A percentile compares a stretch with the other conserved stretches of the same genome.
Conservation (phyloP, 2,329 filamentous ascomycete species). For the Penicillium sp. region DNA sequence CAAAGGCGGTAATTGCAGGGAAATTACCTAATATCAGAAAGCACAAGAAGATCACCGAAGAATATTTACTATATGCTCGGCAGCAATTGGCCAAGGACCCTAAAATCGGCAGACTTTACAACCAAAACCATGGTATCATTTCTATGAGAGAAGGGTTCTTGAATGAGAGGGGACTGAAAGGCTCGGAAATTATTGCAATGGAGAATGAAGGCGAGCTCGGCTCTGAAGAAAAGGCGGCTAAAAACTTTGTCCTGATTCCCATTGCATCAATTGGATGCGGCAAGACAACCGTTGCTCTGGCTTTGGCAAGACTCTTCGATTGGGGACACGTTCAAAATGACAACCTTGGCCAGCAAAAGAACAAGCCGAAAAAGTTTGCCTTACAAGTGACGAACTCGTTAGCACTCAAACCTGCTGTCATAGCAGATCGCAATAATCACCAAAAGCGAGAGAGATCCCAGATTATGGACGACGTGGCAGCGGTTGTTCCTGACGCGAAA, state of each 20-base stretch:
- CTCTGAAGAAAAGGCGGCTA: constrained; percentile 45
- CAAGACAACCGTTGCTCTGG: constrained; percentile 88
- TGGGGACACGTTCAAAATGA: constrained; percentile 98
- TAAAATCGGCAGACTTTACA: constrained; percentile 66
- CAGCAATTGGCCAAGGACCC: constrained; percentile 67
- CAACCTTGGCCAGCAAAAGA: constrained; percentile 75
- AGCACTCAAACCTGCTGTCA: constrained; percentile 64
- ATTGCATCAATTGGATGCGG: constrained; percentile 93
- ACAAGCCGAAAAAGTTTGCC: constrained; percentile 74
- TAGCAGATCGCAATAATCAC: constrained; percentile 94
- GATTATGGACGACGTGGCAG: constrained; percentile 72
- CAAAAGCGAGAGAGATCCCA: constrained; percentile 83
- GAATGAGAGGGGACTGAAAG: constrained; percentile 75
- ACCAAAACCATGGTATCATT: constrained; percentile 92
- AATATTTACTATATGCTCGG: constrained; percentile 81
- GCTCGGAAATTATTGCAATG: constrained; percentile 80
- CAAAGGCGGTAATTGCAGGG: constrained; percentile 77
- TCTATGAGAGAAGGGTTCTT: constrained; percentile 84
- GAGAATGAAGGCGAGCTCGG: constrained; percentile 41
- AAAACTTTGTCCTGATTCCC: constrained; percentile 77
- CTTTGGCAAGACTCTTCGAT: constrained; percentile 73
- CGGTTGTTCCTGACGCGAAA: constrained; percentile 58
- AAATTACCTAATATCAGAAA: constrained; percentile 76
- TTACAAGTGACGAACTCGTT: constrained; percentile 64
- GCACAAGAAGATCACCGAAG: constrained; percentile 81